Conservation (phyloP, 495 filamentous ascomycete genomes). For the Penicillium salamii region DNA sequence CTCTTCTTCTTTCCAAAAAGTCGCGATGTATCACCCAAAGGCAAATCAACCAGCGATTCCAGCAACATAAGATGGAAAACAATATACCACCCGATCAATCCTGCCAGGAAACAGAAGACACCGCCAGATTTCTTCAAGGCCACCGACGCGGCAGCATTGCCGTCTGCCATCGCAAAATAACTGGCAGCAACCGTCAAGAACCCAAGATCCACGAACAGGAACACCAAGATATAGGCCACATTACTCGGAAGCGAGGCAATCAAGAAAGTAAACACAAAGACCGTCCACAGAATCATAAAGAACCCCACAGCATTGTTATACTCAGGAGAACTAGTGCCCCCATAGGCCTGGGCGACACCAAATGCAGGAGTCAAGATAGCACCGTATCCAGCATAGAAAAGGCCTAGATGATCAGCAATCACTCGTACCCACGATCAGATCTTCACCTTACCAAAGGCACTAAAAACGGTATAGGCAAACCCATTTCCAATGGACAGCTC, state of each 20-base stretch:
- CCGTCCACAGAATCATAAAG: slow-evolving; percentile 48
- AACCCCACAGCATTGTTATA: slow-evolving; percentile 47
- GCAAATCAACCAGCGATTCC: slow-evolving; percentile 39
- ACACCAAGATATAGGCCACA: slow-evolving; percentile 46
- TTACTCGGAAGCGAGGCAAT: slow-evolving; percentile 46
- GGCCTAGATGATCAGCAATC: slow-evolving; percentile 12
- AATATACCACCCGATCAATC: slow-evolving; percentile 49
- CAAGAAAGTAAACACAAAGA: slow-evolving; percentile 46
- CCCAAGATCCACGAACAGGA: slow-evolving; percentile 44
- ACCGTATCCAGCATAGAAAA: slow-evolving; percentile 46
- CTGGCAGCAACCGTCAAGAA: slow-evolving; percentile 44
- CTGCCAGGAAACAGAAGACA: slow-evolving; percentile 45
- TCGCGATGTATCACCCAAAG: slow-evolving; percentile 45
- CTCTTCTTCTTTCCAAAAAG: slow-evolving; percentile 34
- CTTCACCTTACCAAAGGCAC: slow-evolving; percentile 35
- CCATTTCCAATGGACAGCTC: slow-evolving; percentile 48
- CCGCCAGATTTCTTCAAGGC: slow-evolving; percentile 46
- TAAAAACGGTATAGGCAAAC: slow-evolving; percentile 50
- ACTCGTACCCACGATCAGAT: neutral
- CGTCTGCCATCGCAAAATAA: slow-evolving; percentile 46
- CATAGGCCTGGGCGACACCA: slow-evolving; percentile 40
- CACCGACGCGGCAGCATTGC: slow-evolving; percentile 24
- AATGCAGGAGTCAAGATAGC: slow-evolving; percentile 38
- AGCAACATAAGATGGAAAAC: slow-evolving; percentile 45
- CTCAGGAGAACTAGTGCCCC: slow-evolving; percentile 26